Conservation (phyloP, 164 flowering plant genomes). For the Dillenia turbinata region DNA sequence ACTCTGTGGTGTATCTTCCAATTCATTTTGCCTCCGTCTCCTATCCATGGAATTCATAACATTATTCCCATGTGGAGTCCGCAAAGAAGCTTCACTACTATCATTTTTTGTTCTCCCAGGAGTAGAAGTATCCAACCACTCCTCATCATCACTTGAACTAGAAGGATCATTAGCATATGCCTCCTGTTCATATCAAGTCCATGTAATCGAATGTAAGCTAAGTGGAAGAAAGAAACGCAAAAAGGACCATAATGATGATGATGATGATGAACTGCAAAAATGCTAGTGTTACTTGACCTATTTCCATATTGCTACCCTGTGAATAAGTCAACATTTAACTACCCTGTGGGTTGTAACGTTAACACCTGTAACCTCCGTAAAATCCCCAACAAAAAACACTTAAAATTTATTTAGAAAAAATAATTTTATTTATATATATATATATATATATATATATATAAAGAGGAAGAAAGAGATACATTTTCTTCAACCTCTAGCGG, state of each 20-base stretch:
- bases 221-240: not conserved
- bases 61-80: constrained; percentile 18
- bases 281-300: no score
- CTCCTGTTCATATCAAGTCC: constrained; percentile 44
- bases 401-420: no score
- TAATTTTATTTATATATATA: no score
- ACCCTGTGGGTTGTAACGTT: no score
- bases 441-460: no score
- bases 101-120: constrained; percentile 28
- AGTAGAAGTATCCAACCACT: constrained; percentile 33
- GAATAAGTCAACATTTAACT: no score
- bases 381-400: no score
- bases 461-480: no score
- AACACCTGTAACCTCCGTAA: no score
- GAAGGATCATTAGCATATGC: constrained; percentile 53
- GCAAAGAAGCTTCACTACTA: constrained; percentile 9
- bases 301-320: no score
- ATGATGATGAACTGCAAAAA: no score
- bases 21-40: constrained; percentile 10
- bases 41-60: not conserved
- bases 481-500: no score
- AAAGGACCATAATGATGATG: not conserved
- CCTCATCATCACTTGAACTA: constrained; percentile 89
- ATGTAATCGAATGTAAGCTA: constrained; percentile 4
- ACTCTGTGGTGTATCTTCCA: constrained; percentile 19